Evolutionary conservation across 75 land plant genomes (phyloP).

Genomic region (Sequoia sempervirens): DNA sequence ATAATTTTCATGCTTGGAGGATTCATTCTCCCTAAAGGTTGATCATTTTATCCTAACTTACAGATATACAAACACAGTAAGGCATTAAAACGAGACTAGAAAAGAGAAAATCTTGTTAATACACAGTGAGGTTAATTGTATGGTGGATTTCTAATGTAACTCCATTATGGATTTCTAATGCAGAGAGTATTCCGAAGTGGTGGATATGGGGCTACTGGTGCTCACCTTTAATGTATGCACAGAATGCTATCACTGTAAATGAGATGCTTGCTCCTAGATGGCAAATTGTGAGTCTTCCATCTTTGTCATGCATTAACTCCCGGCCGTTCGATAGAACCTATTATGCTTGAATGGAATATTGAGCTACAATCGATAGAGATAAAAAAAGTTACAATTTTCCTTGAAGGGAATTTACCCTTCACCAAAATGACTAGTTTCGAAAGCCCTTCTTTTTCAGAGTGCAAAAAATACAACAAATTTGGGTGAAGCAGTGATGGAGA

Average conservation of each 20-base stretch:
- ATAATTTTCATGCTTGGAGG: slow-evolving; percentile 84
- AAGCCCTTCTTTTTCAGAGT: slow-evolving; percentile 23
- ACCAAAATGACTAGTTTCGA: not conserved
- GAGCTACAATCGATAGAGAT: not conserved
- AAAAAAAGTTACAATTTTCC: not conserved
- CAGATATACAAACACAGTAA: not conserved
- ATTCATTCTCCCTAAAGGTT: slow-evolving; percentile 74
- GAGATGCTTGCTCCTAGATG: slow-evolving; percentile 66
- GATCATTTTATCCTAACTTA: not conserved
- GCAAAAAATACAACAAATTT: slow-evolving; percentile 31
- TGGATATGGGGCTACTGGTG: slow-evolving; percentile 82
- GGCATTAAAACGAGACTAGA: not conserved
- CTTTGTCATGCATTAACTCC: not conserved
- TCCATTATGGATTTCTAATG: not conserved
- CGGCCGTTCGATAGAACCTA: not conserved
- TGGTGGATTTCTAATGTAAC: not conserved
- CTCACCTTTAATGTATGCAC: slow-evolving; percentile 65
- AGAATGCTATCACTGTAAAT: slow-evolving; percentile 52
- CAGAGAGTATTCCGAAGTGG: slow-evolving; percentile 56
- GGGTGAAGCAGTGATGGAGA: slow-evolving; percentile 49
- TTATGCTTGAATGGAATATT: slow-evolving; percentile 2
- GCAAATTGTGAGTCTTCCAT: slow-evolving; percentile 20
- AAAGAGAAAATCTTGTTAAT: not conserved
- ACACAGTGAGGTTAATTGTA: not conserved
- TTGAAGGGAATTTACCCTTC: not conserved